Base-by-base conservation (phyloP, 495 filamentous ascomycete genomes). In the Penicillium cataractarum region DNA sequence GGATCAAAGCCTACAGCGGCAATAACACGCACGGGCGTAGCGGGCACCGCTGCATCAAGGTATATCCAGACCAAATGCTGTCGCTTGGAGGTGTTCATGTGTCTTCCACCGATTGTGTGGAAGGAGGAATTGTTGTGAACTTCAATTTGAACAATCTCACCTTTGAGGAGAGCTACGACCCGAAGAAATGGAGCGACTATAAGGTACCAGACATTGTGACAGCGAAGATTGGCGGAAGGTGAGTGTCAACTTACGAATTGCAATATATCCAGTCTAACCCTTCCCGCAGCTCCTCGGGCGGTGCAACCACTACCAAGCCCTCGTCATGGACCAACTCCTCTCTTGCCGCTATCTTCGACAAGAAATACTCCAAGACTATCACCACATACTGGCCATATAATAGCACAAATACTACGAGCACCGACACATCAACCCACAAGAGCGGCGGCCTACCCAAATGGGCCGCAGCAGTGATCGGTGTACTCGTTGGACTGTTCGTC, bases 31-130 rank as follows among this genome's bases (percentile, higher is more conserved):
- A 85, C 58, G 86, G 75, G 12, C 84, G 90, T 35, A 84, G 79
- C 21, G 82, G 82, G 1, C 90, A 92, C 66, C 79, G 83, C 65
- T 92, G 89, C 63, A 75, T 88, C 37, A 86, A 79, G 71, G 83
- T 87, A 1, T 91, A 90, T 62, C 87, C 89, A 3, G 87, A 92
- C 65, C 85, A 90, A 65, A 90, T 93, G 88, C 72, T 92, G 61
- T 80, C 83, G 0, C 71, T 93, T n/a, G 90, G 90, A 12, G 89
- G 90, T 0, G 66, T 73, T 12, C 32, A 66, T 1, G 33, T 59
- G 6, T 78, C 70, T 31, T 0, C 27, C 19, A 33, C 58, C 0
- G 39, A 55, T 0, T 92, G 90, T 65, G 62, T 92, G 8, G 70
- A 76, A 2, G 81, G 72, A 17, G 80, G 86, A 7, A 69, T 90